Evolutionary conservation across 2,329 filamentous ascomycete species (phyloP), one percentile per base, ranked within the genome.

Genomic region (Pseudopithomyces maydicus): DNA sequence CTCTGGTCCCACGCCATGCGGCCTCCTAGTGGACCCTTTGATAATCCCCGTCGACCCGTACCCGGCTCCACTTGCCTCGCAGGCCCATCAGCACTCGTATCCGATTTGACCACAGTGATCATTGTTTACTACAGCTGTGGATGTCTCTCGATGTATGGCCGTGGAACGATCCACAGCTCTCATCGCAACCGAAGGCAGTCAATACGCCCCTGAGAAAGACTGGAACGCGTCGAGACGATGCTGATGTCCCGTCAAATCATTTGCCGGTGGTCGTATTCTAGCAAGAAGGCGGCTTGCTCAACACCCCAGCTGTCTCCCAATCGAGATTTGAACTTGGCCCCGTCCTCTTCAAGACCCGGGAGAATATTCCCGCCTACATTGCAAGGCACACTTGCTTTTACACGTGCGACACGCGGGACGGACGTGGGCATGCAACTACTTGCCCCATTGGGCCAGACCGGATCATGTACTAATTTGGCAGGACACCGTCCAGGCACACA

Each of bases 31-130:
- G 41, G 44, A 32, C 20, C 43, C 35, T 53, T 22, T 14, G 6
- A 14, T 33, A 17, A 7, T 44, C 20, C 20, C 17, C 12, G 19
- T 32, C 35, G 35, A 11, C 35, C 36, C 36, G 26, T 42, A 43
- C 14, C 23, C 38, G 48, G 36, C 23, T 38, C 38, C 17, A n/a
- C 47, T 32, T 50, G 19, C 47, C 47, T 22, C 42, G 48, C 33
- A 6, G 23, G 20, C 38, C 45, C 36, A 51, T 26, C 22, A 41
- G 47, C 47, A 50, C 29, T 39, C 48, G 38, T 51, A 51, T 42
- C n/a, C 48, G 22, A 17, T 29, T 22, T 20, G 48, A 22, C 14
- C 23, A 22, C 38, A 51, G n/a, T 51, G 48, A 23, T 42, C 15
- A 8, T 43, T 15, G 19, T 6, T 17, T 17, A 19, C 11, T n/a